Base-by-base conservation (phyloP, 2,329 filamentous ascomycete genomes). In the Fusarium decemcellulare region DNA sequence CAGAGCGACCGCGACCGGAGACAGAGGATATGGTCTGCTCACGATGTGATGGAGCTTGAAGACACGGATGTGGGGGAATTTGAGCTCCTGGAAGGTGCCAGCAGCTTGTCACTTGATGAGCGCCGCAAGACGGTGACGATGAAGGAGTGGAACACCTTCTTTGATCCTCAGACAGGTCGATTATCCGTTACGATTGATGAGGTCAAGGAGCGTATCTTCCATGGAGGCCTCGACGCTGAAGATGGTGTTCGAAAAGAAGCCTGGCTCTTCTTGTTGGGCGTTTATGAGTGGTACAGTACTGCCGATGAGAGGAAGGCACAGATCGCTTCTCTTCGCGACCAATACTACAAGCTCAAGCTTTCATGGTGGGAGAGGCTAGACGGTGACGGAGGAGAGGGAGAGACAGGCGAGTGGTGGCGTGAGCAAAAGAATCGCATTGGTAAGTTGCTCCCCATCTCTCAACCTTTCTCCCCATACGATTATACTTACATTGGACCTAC, bases 131-230 rank as follows among this genome's bases (percentile, higher is more conserved):
- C 90, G 0, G 91, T 99, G 1, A 93, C 92, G 0, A 76, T 95
- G 65, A 87, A 92, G 68, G 96, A 99, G 79, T 99, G 96, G 96
- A 90, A 92, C n/a, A 87, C 85, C 1, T 98, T 94, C 77, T 98
- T 99, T 74, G 94, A 98, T 72, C 80, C 86, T 3, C 84, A 83
- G 4, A 92, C 90, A 0, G 96, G 96, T 0, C 86, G 90, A 44
- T 81, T 99, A 3, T 88, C 92, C 4, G 83, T 97, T 47, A 98
- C 95, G 0, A 85, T 91, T 5, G 94, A 98, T 71, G 96, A 99
- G 78, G 94, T 97, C 69, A 99, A 98, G 79, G 95, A 98, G 77
- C 89, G 96, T n/a, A 89, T 99, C 59, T 99, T 98, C 78, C 96
- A 98, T 76, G 96, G 96, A 30, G 96, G 96, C 0, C 84, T 99